phyloP scores from a whole-genome alignment of 352 stramenopile genomes.

The Peronospora destructor region DNA sequence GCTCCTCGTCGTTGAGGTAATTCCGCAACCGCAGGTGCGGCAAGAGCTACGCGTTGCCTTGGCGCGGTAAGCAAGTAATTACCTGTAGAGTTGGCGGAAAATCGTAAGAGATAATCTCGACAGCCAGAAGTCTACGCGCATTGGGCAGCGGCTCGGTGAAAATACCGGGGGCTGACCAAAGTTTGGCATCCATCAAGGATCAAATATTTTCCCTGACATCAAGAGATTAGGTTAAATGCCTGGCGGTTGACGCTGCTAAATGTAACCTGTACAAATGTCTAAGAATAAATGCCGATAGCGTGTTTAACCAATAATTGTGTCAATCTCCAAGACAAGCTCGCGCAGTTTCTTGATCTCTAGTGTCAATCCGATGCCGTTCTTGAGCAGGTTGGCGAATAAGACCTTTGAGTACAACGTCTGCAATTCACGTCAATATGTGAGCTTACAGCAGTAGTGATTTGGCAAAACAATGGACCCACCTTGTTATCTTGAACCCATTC shows the following conservation, averaged over 20 bases:
- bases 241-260: constrained; percentile 32
- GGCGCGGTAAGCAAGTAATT: constrained; percentile 21
- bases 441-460: neutral
- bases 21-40: constrained; percentile 54
- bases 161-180: constrained; percentile 1
- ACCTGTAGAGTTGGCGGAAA: neutral
- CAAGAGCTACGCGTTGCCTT: constrained; percentile 50
- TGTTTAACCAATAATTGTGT: constrained; percentile 41
- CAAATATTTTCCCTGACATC: neutral
- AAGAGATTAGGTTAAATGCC: constrained; percentile 18
- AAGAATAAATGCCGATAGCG: constrained; percentile 15
- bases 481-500: constrained; percentile 77
- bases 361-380: constrained; percentile 51
- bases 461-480: constrained; percentile 22
- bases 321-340: constrained; percentile 57
- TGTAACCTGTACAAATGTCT: constrained; percentile 39
- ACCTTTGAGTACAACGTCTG: constrained; percentile 53
- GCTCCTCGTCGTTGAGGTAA: constrained; percentile 52
- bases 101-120: neutral
- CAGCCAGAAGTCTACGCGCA: neutral
- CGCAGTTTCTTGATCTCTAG: constrained; percentile 48
- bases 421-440: constrained; percentile 12
- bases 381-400: constrained; percentile 56
- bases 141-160: neutral
- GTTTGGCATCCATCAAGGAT: neutral